Evolutionary conservation across 495 filamentous ascomycete species (phyloP), one percentile per base, ranked within the genome.

Genomic region (Glonium stellatum): DNA sequence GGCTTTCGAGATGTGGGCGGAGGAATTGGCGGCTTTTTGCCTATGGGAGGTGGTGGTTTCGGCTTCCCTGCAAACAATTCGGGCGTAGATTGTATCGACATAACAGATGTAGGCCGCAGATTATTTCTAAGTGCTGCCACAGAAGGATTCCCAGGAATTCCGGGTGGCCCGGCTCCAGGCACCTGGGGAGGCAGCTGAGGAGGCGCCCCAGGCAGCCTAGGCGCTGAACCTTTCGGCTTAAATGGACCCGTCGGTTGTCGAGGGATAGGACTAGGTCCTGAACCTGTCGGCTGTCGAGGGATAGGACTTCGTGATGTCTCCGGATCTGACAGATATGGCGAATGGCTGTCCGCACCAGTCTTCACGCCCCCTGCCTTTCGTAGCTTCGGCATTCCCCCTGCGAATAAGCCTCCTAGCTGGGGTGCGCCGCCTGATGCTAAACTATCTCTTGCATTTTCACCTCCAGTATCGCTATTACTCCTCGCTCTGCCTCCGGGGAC

Each of bases 361-460:
- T 95, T 84, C 56, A 98, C 78, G 21, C 92, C 93, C 35, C 81
- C 82, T 11, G 88, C 84, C 74, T 90, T 96, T 71, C 87, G 85
- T 62, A 98, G 69, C 75, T 96, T 97, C 2, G 93, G 93, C 79
- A 97, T 97, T 34, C 92, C 95, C 34, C 90, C 91, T 9, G 89
- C 90, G 68, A 98, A 95, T 25, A 98, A 73, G 4, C 95, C 93
- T 9, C 78, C 92, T 36, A 98, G 71, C 69, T 97, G 93, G 31
- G 91, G 89, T 18, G 89, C 82, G 22, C 84, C 73, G 25, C 83
- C 79, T 36, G 77, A 71, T 61, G 72, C 73, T 42, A 60, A 62
- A 55, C 70, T 67, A 22, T 71, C 75, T 56, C 77, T 73, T 42
- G 78, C 79, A 51, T 79, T 77, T 13, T 66, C 67, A 13, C 64